Evolutionary conservation across 306 rosid species (phyloP), one percentile per base, ranked within the genome.

Genomic region (Corylus americana): DNA sequence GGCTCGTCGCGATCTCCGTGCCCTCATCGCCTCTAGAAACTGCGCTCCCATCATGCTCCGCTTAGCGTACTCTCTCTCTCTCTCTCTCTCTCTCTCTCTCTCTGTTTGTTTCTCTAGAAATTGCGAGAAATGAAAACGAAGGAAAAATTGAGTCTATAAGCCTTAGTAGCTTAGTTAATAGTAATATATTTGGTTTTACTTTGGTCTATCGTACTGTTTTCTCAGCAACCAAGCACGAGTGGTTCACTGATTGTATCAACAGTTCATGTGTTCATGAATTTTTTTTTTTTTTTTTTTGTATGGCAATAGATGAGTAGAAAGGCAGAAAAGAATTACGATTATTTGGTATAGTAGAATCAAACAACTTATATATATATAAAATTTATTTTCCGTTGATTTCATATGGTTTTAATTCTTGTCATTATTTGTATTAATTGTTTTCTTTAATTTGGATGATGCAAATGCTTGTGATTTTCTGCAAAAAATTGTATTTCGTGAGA

Each of bases 31-130:
- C 79, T 77, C 57, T 85, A 74, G 97, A 27, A 88, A 89, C 83
- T 95, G 99, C 80, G 94, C 97, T 71, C 98, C 97, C 11, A 69
- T 95, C 81, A 92, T 95, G 99, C 96, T 95, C 82, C 98, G 99
- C 50, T 70, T 92, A 22, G 97, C 97, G 96, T 95, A 88, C 27
- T 5, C 77, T 58, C 70, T 80, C 81, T 71, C 73, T 77, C 69
- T 67, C 72, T 53, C 55, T 81, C 75, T 54, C 49, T 80, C 48
- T 80, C 62, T 61, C 57, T 73, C 6, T 58, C 16, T 74, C 22
- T 17, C 57, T 16, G 55, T 75, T 75, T 75, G 1, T 54, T 78
- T 67, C 13, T 70, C 51, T 73, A 9, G 59, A 62, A 35, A 67
- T n/a, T 50, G 14, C 16, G 57, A 12, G 22, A 76, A 50, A 71